phyloP scores from a whole-genome alignment of 2,329 filamentous ascomycete genomes.

The Talaromyces sp. region DNA sequence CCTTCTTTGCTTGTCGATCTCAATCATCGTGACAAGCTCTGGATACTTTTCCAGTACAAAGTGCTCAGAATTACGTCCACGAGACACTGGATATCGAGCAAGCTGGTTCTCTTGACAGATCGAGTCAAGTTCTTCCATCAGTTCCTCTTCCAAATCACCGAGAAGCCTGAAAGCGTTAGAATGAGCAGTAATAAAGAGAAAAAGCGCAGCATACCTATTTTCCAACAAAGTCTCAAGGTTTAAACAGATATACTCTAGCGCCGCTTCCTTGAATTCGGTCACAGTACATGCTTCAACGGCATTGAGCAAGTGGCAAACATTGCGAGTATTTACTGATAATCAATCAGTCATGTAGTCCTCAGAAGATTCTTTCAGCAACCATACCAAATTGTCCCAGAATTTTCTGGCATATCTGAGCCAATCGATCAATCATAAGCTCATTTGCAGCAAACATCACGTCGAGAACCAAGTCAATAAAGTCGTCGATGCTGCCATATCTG shows the following conservation, averaged over 20 bases:
- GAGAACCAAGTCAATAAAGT: constrained; percentile 82
- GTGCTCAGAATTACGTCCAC: constrained; percentile 65
- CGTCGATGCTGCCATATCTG: constrained; percentile 65
- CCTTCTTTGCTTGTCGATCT: constrained; percentile 52
- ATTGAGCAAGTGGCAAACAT: constrained; percentile 79
- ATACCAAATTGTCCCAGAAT: constrained; percentile 71
- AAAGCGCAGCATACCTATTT: constrained; percentile 55
- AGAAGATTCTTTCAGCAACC: constrained; percentile 16
- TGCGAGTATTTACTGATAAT: constrained; percentile 65
- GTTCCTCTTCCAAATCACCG: constrained; percentile 75
- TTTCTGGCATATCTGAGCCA: constrained; percentile 85
- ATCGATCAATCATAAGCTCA: constrained; percentile 87
- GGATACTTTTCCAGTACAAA: constrained; percentile 42
- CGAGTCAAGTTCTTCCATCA: constrained; percentile 74
- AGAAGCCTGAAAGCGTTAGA: constrained; percentile 49
- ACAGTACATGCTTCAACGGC: constrained; percentile 79
- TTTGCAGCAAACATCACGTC: constrained; percentile 88
- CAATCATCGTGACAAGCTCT: constrained; percentile 34
- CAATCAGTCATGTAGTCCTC: constrained; percentile 11
- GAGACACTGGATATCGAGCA: constrained; percentile 68
- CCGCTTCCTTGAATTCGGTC: constrained; percentile 78
- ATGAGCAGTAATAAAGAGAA: constrained; percentile 2
- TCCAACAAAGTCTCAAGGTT: constrained; percentile 90
- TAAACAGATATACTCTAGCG: constrained; percentile 83
- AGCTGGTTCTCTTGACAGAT: constrained; percentile 79